phyloP scores from a whole-genome alignment of 495 filamentous ascomycete genomes.

The Parathielavia hyrcaniae region DNA sequence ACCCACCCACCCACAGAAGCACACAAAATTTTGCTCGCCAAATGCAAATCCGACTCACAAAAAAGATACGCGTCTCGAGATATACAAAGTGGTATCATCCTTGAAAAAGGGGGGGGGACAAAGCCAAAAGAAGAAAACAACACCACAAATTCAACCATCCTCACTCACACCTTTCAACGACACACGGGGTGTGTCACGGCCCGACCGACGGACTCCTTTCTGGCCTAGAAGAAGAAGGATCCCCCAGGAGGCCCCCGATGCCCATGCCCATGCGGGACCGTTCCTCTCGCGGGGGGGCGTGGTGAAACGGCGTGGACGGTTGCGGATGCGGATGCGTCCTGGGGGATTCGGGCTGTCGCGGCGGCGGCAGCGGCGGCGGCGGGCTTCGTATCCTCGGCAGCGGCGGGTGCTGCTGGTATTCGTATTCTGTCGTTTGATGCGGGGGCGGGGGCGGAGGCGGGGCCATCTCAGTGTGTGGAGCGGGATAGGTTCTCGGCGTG shows the following conservation, averaged over 20 bases:
- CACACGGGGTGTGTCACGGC: neutral
- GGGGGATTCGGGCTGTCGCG: slow-evolving; percentile 4
- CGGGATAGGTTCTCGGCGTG: slow-evolving; percentile 31
- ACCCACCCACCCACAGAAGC: neutral
- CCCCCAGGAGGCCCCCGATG: slow-evolving; percentile 50
- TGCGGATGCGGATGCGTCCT: slow-evolving; percentile 14
- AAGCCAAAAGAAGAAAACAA: slow-evolving; percentile 2
- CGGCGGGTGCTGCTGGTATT: slow-evolving; percentile 50
- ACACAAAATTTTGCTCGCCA: slow-evolving; percentile 3
- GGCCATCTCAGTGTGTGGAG: slow-evolving; percentile 17
- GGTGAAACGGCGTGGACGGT: neutral
- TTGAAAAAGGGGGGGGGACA: neutral
- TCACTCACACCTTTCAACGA: too few relatives aligned
- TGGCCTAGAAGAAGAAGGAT: slow-evolving; percentile 35
- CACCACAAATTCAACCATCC: too few relatives aligned
- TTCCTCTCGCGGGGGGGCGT: slow-evolving; percentile 40
- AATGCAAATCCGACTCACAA: slow-evolving; percentile 5
- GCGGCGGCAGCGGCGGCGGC: slow-evolving; percentile 27
- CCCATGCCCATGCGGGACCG: slow-evolving; percentile 50
- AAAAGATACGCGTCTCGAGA: slow-evolving; percentile 1
- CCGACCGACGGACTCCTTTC: slow-evolving; percentile 21
- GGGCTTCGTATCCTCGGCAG: slow-evolving; percentile 39
- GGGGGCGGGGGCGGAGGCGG: slow-evolving; percentile 28
- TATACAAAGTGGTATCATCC: slow-evolving; percentile 25
- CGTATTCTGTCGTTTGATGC: slow-evolving; percentile 35